Conservation (phyloP, 192 early-diverging fungal genomes). For the Diversispora epigaea region DNA sequence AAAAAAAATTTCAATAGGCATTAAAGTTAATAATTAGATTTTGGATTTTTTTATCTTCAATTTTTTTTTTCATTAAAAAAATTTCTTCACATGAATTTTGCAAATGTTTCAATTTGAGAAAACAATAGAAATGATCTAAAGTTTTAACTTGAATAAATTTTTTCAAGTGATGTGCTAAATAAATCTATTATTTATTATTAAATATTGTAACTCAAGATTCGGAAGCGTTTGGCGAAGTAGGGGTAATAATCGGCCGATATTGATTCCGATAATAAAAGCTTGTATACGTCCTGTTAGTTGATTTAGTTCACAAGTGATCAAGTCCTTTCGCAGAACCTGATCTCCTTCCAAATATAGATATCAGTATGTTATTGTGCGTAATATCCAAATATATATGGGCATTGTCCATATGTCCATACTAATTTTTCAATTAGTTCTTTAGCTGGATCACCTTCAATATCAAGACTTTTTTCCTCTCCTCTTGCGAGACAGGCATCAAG, state of each 20-base stretch:
- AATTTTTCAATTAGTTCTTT: slow-evolving; percentile 3
- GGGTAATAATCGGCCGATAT: slow-evolving; percentile 23
- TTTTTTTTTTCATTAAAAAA: too few species aligned
- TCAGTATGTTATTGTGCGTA: slow-evolving; percentile 22
- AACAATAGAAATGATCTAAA: too few species aligned
- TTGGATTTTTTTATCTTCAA: too few species aligned
- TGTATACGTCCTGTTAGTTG: slow-evolving; percentile 7
- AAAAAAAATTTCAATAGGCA: too few species aligned
- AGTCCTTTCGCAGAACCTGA: slow-evolving; percentile 3
- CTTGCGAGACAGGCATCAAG: slow-evolving; percentile 28
- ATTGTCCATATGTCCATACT: slow-evolving; percentile 25
- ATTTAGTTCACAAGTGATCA: background rate
- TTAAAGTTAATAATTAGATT: too few species aligned
- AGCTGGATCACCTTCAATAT: slow-evolving; percentile 4
- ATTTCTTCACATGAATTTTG: too few species aligned
- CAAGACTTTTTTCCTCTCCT: slow-evolving; percentile 19
- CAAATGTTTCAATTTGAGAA: too few species aligned
- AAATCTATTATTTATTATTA: too few species aligned
- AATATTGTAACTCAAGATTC: too few species aligned
- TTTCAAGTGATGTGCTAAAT: too few species aligned
- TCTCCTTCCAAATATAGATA: slow-evolving; percentile 14
- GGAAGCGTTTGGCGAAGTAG: slow-evolving; percentile 27
- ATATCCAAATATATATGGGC: slow-evolving; percentile 30
- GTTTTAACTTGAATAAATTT: too few species aligned
- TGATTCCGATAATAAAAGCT: slow-evolving; percentile 26